Evolutionary conservation across 768 basidiomycete species (phyloP).

Genomic region (Mycena alexandri): DNA sequence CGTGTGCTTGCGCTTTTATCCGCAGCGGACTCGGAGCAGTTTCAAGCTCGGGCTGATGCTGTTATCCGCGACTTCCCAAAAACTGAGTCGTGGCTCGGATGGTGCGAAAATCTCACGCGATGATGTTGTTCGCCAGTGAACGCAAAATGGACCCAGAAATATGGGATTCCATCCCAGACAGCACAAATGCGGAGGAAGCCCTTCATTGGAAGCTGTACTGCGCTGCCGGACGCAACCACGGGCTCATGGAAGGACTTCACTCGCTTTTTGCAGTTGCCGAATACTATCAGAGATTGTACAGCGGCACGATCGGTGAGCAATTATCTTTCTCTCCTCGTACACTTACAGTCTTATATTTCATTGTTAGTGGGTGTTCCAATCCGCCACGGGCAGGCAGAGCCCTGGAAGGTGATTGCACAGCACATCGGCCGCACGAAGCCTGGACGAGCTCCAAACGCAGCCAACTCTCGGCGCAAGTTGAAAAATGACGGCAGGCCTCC

Average conservation of each 20-base stretch:
- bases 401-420: conserved; percentile 41
- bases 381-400: conserved; percentile 43
- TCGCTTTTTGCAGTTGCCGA: conserved; percentile 34
- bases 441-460: conserved; percentile 22
- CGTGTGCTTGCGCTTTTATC: neutral
- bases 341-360: too few species aligned
- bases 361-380: conserved; percentile 38
- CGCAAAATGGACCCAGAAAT: conserved; percentile 43
- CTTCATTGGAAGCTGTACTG: conserved; percentile 51
- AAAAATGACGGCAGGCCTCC: conserved; percentile 43
- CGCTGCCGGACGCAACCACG: conserved; percentile 18
- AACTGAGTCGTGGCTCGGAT: neutral
- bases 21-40: neutral
- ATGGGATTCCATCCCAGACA: conserved; percentile 49
- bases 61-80: conserved; percentile 4
- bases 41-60: neutral
- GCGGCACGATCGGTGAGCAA: neutral
- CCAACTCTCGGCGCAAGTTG: conserved; percentile 33
- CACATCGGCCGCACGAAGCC: conserved; percentile 42
- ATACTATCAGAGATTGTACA: conserved; percentile 38
- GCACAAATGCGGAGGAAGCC: conserved; percentile 52
- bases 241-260: conserved; percentile 42
- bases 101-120: conserved; percentile 37
- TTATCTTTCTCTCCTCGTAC: conserved; percentile 5
- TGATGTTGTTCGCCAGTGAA: conserved; percentile 46